A percentile compares a stretch with the other conserved stretches of the same genome.
These are phyloP conservation scores for Citrus cavaleriei DNA, from an alignment of 345 rosid genomes.

Conservation along the genomic window DNA sequence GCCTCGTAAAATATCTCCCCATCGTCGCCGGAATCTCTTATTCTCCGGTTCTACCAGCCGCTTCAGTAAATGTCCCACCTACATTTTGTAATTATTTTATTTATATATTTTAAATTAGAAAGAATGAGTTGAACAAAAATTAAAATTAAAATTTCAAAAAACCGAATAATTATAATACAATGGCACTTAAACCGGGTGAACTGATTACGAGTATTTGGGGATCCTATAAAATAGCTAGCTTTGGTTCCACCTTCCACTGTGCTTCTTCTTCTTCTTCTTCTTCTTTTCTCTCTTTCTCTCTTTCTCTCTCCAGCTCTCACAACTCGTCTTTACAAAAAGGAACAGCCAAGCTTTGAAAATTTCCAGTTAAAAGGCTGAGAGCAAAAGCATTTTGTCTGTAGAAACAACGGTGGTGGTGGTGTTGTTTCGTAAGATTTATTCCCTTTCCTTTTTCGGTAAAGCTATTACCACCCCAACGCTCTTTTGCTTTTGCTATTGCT, in stretches of 20 bases:
- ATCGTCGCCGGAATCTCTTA: not conserved
- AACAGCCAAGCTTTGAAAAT: not conserved
- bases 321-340: not conserved
- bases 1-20: slow-evolving; percentile 7
- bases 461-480: slow-evolving; percentile 1
- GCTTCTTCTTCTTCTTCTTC: slow-evolving; percentile 4
- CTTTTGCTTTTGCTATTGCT: slow-evolving; percentile 6
- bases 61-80: not conserved
- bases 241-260: slow-evolving; percentile 3
- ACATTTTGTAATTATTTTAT: too few species aligned
- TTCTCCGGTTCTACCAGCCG: not conserved
- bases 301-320: not conserved
- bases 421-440: slow-evolving; percentile 3
- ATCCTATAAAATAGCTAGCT: slow-evolving; percentile 42
- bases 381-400: not conserved
- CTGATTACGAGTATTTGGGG: slow-evolving; percentile 19
- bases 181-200: slow-evolving; percentile 10
- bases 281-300: not conserved
- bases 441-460: slow-evolving; percentile 15
- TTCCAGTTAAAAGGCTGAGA: not conserved
- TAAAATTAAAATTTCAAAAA: not conserved
- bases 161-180: not conserved
- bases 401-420: not conserved
- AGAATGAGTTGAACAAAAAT: too few species aligned
- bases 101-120: too few species aligned